These are phyloP conservation scores for Gossypium trilobum DNA, from an alignment of 441 rosid genomes.

Conservation along the genomic window DNA sequence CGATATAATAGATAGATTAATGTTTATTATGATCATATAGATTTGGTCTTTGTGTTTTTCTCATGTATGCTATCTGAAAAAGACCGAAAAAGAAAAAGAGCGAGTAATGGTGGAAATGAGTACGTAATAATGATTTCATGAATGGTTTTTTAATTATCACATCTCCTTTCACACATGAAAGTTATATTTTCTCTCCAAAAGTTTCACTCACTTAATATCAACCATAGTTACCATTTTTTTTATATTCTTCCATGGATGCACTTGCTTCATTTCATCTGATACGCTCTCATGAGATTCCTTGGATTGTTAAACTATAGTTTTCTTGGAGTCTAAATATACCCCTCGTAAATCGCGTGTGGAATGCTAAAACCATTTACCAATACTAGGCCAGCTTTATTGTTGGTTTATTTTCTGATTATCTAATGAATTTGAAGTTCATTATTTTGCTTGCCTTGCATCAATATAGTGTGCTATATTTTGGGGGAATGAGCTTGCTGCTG, in stretches of 20 bases:
- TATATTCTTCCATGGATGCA: background rate
- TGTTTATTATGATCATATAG: background rate
- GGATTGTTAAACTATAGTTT: background rate
- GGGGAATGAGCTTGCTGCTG: background rate
- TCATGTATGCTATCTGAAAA: background rate
- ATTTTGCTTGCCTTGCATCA: background rate
- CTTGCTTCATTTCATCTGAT: background rate
- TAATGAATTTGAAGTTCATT: background rate
- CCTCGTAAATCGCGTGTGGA: background rate
- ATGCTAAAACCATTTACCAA: background rate
- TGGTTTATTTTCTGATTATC: background rate
- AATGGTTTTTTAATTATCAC: background rate
- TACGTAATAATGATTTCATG: background rate
- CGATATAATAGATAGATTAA: background rate
- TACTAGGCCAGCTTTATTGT: background rate
- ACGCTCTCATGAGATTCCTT: background rate
- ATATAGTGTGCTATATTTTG: background rate
- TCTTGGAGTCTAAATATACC: background rate
- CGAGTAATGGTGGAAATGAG: background rate
- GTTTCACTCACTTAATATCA: background rate
- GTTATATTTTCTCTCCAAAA: background rate
- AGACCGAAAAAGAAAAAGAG: background rate
- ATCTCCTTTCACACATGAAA: background rate
- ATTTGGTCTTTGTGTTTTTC: background rate
- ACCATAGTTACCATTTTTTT: background rate